These are phyloP conservation scores for Vitis cinerea DNA, from an alignment of 164 flowering plant species.

Conservation along the genomic window DNA sequence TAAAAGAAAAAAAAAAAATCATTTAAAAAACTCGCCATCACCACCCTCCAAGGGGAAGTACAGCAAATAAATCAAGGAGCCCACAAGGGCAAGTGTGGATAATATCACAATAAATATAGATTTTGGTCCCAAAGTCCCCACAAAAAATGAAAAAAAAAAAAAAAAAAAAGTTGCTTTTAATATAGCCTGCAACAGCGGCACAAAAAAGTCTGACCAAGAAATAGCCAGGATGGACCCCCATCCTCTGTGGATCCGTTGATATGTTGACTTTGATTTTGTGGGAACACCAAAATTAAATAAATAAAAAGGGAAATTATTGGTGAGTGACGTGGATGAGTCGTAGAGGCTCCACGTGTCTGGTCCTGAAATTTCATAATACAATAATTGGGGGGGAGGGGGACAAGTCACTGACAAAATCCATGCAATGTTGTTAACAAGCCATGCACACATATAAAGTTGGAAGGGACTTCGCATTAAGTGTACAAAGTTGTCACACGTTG, in stretches of 20 bases:
- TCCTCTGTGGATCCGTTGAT: not conserved
- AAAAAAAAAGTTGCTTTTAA: not conserved
- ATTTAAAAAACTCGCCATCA: too few relatives aligned
- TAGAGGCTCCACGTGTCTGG: not conserved
- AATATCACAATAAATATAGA: not conserved
- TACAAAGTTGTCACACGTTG: too few relatives aligned
- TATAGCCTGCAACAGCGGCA: conserved; percentile 3
- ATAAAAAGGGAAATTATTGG: not conserved
- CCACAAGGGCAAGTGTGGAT: too few relatives aligned
- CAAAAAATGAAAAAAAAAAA: not conserved
- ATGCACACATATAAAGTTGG: too few relatives aligned
- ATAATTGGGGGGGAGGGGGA: too few relatives aligned
- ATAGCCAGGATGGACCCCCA: conserved; percentile 8
- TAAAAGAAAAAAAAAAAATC: too few relatives aligned
- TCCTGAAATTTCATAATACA: not conserved
- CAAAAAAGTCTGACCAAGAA: not conserved
- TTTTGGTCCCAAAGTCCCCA: not conserved
- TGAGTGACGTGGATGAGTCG: not conserved
- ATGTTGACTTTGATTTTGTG: not conserved
- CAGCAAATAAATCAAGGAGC: too few relatives aligned
- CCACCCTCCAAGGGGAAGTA: too few relatives aligned
- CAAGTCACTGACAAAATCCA: too few relatives aligned
- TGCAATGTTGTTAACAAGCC: too few relatives aligned
- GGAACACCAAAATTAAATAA: not conserved
- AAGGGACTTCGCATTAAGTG: too few relatives aligned